phyloP scores from a whole-genome alignment of 768 basidiomycete genomes.

The Lactarius sp. region DNA sequence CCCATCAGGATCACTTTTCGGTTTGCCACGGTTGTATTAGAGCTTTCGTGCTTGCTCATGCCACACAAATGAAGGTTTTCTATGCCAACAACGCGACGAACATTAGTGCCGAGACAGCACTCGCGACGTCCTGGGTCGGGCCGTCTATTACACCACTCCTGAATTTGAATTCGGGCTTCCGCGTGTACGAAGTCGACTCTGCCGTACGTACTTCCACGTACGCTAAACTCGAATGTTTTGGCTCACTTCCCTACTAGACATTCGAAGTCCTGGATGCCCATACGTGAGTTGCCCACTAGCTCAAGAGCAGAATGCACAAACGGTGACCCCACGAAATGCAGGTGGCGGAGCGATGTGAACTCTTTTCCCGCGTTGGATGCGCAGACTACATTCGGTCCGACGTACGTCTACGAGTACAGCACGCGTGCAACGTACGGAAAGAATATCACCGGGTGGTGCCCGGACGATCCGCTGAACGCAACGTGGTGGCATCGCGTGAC shows the following conservation, averaged over 20 bases:
- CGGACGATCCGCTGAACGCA: conserved; percentile 65
- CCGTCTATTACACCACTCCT: conserved; percentile 67
- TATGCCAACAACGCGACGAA: conserved; percentile 67
- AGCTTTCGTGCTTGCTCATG: background rate
- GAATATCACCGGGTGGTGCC: conserved; percentile 50
- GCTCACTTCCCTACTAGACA: conserved; percentile 40
- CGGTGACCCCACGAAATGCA: conserved; percentile 28
- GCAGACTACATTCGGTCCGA: conserved; percentile 54
- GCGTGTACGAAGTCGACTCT: conserved; percentile 68
- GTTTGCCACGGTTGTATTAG: conserved; percentile 34
- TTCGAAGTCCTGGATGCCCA: conserved; percentile 75
- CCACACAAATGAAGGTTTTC: conserved; percentile 45
- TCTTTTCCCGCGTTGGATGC: conserved; percentile 53
- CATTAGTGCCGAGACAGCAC: conserved; percentile 52
- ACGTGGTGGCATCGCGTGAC: conserved; percentile 83
- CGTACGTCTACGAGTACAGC: conserved; percentile 59
- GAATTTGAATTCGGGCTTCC: conserved; percentile 72
- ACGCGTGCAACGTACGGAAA: conserved; percentile 63
- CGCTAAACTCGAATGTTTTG: conserved; percentile 27
- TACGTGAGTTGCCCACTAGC: conserved; percentile 47
- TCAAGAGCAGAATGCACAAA: background rate
- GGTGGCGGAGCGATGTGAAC: conserved; percentile 62
- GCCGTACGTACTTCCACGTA: conserved; percentile 40
- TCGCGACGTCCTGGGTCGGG: conserved; percentile 52
- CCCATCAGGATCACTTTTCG: conserved; percentile 67